Base-by-base conservation (phyloP, 1,284 basidiomycete species). In the Ustilago cynodontis region DNA sequence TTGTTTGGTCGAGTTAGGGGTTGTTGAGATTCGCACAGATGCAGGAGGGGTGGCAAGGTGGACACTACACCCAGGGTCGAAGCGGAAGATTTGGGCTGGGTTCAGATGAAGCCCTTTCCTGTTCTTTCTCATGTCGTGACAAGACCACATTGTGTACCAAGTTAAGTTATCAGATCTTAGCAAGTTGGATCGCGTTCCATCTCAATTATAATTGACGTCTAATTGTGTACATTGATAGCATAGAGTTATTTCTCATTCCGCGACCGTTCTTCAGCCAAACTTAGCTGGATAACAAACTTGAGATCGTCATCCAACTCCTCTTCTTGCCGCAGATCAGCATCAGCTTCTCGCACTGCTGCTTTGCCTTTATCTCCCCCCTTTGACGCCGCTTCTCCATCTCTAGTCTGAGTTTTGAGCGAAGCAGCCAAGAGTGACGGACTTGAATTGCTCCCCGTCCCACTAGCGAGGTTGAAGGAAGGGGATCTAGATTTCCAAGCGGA, bases 201-300 rank as follows among this genome's bases (percentile, higher is more conserved):
- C 37, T 39, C 13, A 1, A 39, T 39, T 39, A 11, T 39, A 39
- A 51, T 16, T 29, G 49, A 29, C 24, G 28, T 45, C 37, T 39
- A 16, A 39, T 18, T 16, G 37, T 39, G 14, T 39, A 39, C 37
- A 10, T 7, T 22, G 22, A 47, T 22, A 47, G 49, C 37, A 4
- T 41, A n/a, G n/a, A n/a, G n/a, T n/a, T n/a, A n/a, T n/a, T n/a
- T n/a, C n/a, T 68, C 65, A 3, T 26, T 37, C 20, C 49, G 33
- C 43, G 71, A 74, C 26, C 71, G 45, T 49, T 83, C 69, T 49
- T 85, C 83, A 13, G 80, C 78, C 20, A 85, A 52, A 37, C 82
- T 83, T 9, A 83, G 62, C 59, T 81, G 81, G 29, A 85, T 70
- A 1, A 81, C 83, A 18, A 78, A 74, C 1, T 61, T 51, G n/a